These are phyloP conservation scores for Colletotrichum noveboracense DNA, from an alignment of 2,329 filamentous ascomycete genomes.

Conservation along the genomic window DNA sequence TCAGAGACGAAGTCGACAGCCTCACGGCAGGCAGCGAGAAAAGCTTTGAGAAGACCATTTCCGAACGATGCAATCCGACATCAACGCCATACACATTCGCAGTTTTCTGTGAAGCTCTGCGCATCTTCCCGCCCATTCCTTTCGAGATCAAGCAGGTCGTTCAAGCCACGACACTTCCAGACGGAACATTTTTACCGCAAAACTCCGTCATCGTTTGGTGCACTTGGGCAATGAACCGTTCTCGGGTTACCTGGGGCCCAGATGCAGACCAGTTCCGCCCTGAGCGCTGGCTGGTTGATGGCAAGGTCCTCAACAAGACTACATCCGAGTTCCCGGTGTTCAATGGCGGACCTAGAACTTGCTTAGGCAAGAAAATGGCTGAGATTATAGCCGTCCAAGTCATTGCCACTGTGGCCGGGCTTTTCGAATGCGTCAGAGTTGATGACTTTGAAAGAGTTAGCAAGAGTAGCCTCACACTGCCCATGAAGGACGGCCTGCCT, in stretches of 20 bases:
- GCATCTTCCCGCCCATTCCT: conserved; percentile 68
- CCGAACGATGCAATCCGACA: conserved; percentile 34
- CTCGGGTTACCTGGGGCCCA: conserved; percentile 58
- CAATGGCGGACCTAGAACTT: conserved; percentile 66
- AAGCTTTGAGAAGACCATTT: conserved; percentile 32
- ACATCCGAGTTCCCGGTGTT: conserved; percentile 68
- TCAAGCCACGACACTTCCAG: conserved; percentile 57
- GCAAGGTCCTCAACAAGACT: conserved; percentile 45
- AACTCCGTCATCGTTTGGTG: conserved; percentile 66
- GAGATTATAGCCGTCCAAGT: conserved; percentile 63
- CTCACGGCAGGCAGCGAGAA: conserved; percentile 17
- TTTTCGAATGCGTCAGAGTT: conserved; percentile 55
- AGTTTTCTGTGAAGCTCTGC: conserved; percentile 66
- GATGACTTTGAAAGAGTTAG: conserved; percentile 56
- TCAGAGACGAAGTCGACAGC: conserved; percentile 46
- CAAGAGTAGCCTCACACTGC: conserved; percentile 66
- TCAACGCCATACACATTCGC: conserved; percentile 63
- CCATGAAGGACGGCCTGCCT: conserved; percentile 67
- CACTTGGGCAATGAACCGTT: conserved; percentile 68
- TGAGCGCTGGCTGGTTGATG: conserved; percentile 57
- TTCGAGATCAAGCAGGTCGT: conserved; percentile 69
- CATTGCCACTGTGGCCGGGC: conserved; percentile 51
- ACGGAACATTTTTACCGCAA: conserved; percentile 62
- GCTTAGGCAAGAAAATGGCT: conserved; percentile 69
- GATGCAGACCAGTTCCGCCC: conserved; percentile 62